These are phyloP conservation scores for Metschnikowia picachoensis DNA, from an alignment of 805 yeast species.

Conservation along the genomic window DNA sequence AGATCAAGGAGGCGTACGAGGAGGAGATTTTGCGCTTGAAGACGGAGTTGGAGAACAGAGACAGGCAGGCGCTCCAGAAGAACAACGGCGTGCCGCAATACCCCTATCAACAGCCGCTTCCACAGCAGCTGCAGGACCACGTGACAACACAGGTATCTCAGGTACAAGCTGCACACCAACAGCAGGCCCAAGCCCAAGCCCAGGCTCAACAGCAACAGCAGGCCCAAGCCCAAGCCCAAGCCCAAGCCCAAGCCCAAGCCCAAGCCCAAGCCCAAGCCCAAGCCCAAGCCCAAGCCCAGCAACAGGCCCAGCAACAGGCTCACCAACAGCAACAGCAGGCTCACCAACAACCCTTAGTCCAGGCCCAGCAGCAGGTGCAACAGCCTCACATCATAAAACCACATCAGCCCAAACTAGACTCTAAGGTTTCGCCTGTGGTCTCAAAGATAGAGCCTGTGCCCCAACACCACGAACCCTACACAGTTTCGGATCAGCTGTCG, in stretches of 20 bases:
- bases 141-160: conserved; percentile 18
- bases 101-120: conserved; percentile 26
- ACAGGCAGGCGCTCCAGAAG: conserved; percentile 47
- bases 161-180: conserved; percentile 22
- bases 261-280: conserved; percentile 14
- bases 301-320: conserved; percentile 1
- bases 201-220: background rate
- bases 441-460: conserved; percentile 16
- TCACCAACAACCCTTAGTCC: background rate
- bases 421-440: conserved; percentile 14
- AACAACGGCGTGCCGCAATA: conserved; percentile 39
- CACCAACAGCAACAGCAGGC: conserved; percentile 1
- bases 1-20: conserved; percentile 93
- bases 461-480: conserved; percentile 8
- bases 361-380: conserved; percentile 2
- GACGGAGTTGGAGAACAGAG: conserved; percentile 78
- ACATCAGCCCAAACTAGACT: conserved; percentile 8
- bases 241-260: background rate
- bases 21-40: conserved; percentile 85
- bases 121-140: conserved; percentile 7
- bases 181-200: conserved; percentile 21
- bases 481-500: conserved; percentile 9
- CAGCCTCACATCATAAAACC: conserved; percentile 14
- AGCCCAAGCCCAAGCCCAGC: conserved; percentile 13
- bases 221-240: conserved; percentile 14